These are phyloP conservation scores for Phialophora chinensis DNA, from an alignment of 2,329 filamentous ascomycete genomes.

Conservation along the genomic window DNA sequence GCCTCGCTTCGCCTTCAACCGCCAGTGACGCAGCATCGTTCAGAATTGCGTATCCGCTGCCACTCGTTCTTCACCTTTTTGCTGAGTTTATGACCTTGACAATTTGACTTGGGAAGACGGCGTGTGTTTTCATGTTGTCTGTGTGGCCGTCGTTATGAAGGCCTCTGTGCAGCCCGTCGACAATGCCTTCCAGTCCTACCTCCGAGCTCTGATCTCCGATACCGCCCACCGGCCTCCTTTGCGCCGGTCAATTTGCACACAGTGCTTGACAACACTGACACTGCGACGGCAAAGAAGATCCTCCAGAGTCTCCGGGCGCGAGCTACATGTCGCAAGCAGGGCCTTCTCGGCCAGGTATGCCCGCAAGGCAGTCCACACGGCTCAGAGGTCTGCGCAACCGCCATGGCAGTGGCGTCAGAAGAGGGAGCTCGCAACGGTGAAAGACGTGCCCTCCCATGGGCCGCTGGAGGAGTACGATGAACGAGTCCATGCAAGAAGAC, in stretches of 20 bases:
- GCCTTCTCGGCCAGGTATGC: neutral
- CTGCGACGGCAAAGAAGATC: constrained; percentile 17
- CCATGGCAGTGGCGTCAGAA: constrained; percentile 9
- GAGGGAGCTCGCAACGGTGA: constrained; percentile 34
- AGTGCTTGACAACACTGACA: constrained; percentile 24
- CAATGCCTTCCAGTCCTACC: constrained; percentile 33
- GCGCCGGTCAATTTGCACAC: constrained; percentile 23
- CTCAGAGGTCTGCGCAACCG: neutral
- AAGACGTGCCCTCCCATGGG: constrained; percentile 52
- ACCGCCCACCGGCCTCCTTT: constrained; percentile 8
- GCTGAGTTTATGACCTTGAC: neutral
- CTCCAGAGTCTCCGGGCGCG: constrained; percentile 6
- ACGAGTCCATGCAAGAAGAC: constrained; percentile 72
- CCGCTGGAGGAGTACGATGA: constrained; percentile 88
- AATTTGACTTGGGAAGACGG: neutral
- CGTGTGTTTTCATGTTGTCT: neutral
- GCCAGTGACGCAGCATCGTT: constrained; percentile 6
- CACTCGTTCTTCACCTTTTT: neutral
- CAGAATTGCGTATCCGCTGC: constrained; percentile 1
- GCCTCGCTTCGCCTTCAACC: constrained; percentile 1
- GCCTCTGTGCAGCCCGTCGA: constrained; percentile 25
- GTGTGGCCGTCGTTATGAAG: constrained; percentile 30
- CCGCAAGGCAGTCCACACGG: neutral
- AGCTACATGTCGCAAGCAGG: constrained; percentile 12
- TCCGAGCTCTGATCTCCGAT: constrained; percentile 31